phyloP scores from a whole-genome alignment of 768 basidiomycete genomes.

The Phylloporus rhodoxanthus region DNA sequence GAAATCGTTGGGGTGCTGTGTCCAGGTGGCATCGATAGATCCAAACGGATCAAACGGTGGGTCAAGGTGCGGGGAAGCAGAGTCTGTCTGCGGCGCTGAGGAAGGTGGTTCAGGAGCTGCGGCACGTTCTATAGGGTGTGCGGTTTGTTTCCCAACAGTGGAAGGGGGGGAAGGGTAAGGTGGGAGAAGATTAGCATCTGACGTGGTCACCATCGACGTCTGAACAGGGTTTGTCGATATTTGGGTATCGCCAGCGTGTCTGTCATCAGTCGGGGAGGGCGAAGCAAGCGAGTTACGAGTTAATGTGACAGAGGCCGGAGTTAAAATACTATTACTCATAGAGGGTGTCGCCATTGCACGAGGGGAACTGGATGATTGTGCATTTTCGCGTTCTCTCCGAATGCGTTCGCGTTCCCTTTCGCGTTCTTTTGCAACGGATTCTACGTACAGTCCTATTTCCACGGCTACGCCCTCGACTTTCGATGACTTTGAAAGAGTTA shows the following conservation, averaged over 20 bases:
- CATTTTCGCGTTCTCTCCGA: slow-evolving; percentile 57
- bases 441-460: slow-evolving; percentile 67
- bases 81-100: slow-evolving; percentile 10
- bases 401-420: slow-evolving; percentile 74
- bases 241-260: slow-evolving; percentile 17
- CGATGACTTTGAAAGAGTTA: slow-evolving; percentile 48
- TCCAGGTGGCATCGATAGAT: slow-evolving; percentile 37
- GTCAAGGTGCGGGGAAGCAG: slow-evolving; percentile 17
- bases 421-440: slow-evolving; percentile 67
- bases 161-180: slow-evolving; percentile 60
- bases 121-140: slow-evolving; percentile 22
- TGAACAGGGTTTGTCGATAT: slow-evolving; percentile 12
- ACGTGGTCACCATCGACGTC: slow-evolving; percentile 6
- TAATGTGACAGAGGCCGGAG: slow-evolving; percentile 8
- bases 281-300: slow-evolving; percentile 13
- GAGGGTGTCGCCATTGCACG: slow-evolving; percentile 20
- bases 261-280: slow-evolving; percentile 10
- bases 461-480: slow-evolving; percentile 49
- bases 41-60: slow-evolving; percentile 41
- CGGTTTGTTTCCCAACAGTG: slow-evolving; percentile 24
- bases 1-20: slow-evolving; percentile 31
- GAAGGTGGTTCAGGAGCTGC: slow-evolving; percentile 13
- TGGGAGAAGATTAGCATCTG: slow-evolving; percentile 21
- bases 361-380: slow-evolving; percentile 27
- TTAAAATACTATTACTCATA: slow-evolving; percentile 8